Conservation (phyloP, 176 grass and related monocot genomes). For the Zoysia japonica region DNA sequence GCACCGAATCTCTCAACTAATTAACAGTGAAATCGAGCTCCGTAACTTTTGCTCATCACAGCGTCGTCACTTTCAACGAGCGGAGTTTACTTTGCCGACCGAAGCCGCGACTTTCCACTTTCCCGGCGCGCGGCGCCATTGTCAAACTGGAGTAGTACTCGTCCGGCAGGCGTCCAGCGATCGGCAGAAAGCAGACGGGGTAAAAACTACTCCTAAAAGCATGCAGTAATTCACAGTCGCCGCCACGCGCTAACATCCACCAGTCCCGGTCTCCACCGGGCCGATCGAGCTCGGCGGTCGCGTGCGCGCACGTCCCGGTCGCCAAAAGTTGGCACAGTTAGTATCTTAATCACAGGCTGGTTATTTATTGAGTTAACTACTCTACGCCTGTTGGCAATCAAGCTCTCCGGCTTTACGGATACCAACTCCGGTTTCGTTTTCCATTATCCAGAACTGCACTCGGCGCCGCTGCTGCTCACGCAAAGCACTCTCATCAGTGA, state of each 20-base stretch:
- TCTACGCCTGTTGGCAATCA: background rate
- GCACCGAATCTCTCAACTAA: background rate
- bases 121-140: too few relatives aligned
- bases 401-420: background rate
- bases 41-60: background rate
- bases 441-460: conserved; percentile 24
- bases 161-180: too few relatives aligned
- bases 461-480: background rate
- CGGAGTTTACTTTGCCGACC: background rate
- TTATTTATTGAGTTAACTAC: background rate
- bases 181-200: too few relatives aligned
- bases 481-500: background rate
- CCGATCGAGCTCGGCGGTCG: too few relatives aligned
- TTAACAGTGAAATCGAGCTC: background rate
- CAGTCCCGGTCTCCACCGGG: background rate
- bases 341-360: background rate
- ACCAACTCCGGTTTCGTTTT: background rate
- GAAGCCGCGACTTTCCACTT: too few relatives aligned
- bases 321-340: conserved; percentile 16
- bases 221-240: background rate
- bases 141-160: too few relatives aligned
- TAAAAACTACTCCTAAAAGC: too few relatives aligned
- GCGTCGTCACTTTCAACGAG: background rate
- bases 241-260: conserved; percentile 4
- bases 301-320: conserved; percentile 29